These are phyloP conservation scores for Penicillium cataractarum DNA, from an alignment of 495 filamentous ascomycete species.

Conservation along the genomic window DNA sequence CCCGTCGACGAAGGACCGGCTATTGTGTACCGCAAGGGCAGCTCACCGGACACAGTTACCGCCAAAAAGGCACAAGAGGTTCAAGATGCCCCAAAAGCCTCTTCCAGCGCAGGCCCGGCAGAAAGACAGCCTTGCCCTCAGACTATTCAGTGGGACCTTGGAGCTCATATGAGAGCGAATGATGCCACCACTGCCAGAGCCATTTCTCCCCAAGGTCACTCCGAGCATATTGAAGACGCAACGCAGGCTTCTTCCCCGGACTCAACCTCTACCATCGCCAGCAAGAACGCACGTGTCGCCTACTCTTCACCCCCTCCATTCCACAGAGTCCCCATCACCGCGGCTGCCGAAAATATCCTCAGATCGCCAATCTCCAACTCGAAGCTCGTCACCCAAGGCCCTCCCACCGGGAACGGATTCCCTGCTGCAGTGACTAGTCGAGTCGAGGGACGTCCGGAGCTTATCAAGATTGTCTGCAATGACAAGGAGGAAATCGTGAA, in stretches of 20 bases:
- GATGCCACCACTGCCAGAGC: background rate
- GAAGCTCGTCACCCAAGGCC: background rate
- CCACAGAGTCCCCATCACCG: background rate
- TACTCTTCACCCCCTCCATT: background rate
- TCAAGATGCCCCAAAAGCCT: background rate
- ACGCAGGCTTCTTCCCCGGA: background rate
- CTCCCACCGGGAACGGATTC: background rate
- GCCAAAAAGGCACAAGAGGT: background rate
- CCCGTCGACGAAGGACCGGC: background rate
- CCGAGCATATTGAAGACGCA: background rate
- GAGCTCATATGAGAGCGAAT: background rate
- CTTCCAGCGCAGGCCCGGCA: background rate
- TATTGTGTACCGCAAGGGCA: constrained; percentile 3
- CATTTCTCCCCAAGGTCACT: background rate
- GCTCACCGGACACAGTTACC: background rate
- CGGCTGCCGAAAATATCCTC: background rate
- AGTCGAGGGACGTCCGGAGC: constrained; percentile 1
- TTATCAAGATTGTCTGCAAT: constrained; percentile 1
- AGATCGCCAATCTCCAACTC: background rate
- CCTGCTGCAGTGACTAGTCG: background rate
- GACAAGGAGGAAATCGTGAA: constrained; percentile 2
- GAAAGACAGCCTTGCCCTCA: background rate
- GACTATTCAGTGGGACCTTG: background rate
- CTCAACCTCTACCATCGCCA: background rate
- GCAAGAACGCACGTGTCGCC: background rate